These are phyloP conservation scores for Neofusicoccum kwambonambiense DNA, from an alignment of 2,329 filamentous ascomycete genomes.

Conservation along the genomic window DNA sequence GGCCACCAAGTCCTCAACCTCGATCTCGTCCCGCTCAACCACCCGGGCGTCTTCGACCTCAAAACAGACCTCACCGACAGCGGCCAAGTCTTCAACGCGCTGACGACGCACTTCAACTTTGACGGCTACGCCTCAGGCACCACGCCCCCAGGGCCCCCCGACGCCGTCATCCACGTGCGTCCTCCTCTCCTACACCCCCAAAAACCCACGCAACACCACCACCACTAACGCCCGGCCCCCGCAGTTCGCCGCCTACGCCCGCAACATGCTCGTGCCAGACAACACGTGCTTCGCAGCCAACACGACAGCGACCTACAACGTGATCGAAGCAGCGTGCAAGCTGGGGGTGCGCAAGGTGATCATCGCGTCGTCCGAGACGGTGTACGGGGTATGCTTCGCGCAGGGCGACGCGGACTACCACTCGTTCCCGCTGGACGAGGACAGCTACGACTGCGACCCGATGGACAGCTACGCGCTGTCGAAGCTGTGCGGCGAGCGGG, in stretches of 20 bases:
- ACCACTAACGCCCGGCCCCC: no score
- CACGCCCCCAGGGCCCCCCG: constrained; percentile 47
- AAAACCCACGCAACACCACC: no score
- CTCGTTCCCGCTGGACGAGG: constrained; percentile 60
- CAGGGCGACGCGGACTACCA: constrained; percentile 59
- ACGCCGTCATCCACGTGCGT: constrained; percentile 57
- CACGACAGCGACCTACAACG: constrained; percentile 58
- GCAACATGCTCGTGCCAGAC: constrained; percentile 62
- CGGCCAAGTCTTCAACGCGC: constrained; percentile 57
- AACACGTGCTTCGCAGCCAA: constrained; percentile 60
- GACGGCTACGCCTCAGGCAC: constrained; percentile 46
- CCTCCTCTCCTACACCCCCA: no score
- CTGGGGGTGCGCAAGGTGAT: constrained; percentile 62
- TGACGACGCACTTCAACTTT: constrained; percentile 58
- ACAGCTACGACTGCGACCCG: constrained; percentile 59
- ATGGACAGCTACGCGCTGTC: constrained; percentile 63
- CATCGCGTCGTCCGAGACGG: constrained; percentile 59
- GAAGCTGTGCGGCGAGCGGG: constrained; percentile 59
- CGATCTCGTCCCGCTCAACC: constrained; percentile 50
- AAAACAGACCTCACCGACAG: constrained; percentile 56
- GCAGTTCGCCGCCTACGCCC: constrained; percentile 55
- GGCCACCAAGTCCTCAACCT: constrained; percentile 57
- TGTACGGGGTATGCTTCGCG: constrained; percentile 62
- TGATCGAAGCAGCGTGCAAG: constrained; percentile 63
- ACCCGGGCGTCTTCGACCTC: constrained; percentile 52